phyloP scores from a whole-genome alignment of 345 rosid species.

The Boechera retrofracta region DNA sequence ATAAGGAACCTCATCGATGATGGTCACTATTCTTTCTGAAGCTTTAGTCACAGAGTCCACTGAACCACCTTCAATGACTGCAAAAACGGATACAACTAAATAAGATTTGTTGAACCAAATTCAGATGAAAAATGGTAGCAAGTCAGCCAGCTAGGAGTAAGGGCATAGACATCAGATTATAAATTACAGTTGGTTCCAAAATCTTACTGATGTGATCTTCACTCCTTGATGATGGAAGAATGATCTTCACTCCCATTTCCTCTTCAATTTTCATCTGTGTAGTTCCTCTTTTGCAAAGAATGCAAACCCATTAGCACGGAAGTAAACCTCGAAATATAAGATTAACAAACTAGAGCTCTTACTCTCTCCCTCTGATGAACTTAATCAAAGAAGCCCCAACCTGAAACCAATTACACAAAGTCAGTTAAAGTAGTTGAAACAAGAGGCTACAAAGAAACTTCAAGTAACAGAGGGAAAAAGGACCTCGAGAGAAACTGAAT shows the following conservation, averaged over 20 bases:
- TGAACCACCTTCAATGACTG: slow-evolving; percentile 86
- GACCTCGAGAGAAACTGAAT: slow-evolving; percentile 70
- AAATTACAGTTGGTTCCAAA: slow-evolving; percentile 9
- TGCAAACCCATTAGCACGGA: slow-evolving; percentile 31
- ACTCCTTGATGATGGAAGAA: slow-evolving; percentile 65
- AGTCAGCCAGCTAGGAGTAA: background rate
- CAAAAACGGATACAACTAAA: slow-evolving; percentile 17
- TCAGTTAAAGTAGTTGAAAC: slow-evolving; percentile 1
- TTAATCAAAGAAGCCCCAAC: slow-evolving; percentile 81
- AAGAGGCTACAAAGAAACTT: slow-evolving; percentile 10
- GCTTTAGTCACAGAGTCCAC: slow-evolving; percentile 65
- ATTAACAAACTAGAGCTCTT: slow-evolving; percentile 43
- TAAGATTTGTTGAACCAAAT: slow-evolving; percentile 1
- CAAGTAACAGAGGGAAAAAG: background rate
- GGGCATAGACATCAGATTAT: slow-evolving; percentile 1
- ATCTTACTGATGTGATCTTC: slow-evolving; percentile 74
- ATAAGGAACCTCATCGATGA: slow-evolving; percentile 69
- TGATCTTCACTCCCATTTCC: slow-evolving; percentile 76
- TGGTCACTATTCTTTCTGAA: slow-evolving; percentile 59
- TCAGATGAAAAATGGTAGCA: slow-evolving; percentile 15
- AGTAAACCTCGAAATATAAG: slow-evolving; percentile 26
- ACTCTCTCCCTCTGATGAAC: slow-evolving; percentile 82
- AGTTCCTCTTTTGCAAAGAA: slow-evolving; percentile 57
- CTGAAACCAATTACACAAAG: slow-evolving; percentile 48
- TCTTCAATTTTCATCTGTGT: slow-evolving; percentile 73